Conservation (phyloP, 2,329 filamentous ascomycete genomes). For the Fusarium verrucosum region DNA sequence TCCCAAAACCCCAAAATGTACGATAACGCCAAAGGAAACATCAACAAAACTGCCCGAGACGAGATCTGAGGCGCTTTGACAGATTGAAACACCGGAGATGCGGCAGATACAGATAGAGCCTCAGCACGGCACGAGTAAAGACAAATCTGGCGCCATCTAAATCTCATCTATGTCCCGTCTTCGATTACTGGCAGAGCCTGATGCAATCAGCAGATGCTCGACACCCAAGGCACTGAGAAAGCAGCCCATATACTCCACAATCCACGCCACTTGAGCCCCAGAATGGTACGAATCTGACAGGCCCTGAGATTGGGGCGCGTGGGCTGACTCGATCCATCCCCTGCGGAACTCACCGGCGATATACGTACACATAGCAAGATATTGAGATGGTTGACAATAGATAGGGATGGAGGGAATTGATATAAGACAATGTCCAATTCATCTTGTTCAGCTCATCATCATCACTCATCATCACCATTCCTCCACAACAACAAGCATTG, state of each 20-base stretch:
- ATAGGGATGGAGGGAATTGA: constrained; percentile 6
- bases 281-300: constrained; percentile 13
- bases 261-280: constrained; percentile 31
- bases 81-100: constrained; percentile 13
- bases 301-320: constrained; percentile 3
- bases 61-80: constrained; percentile 9
- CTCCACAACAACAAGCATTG: neutral
- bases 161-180: neutral
- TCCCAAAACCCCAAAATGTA: no score
- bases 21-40: neutral
- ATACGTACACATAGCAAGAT: neutral
- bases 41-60: neutral
- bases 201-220: constrained; percentile 17
- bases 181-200: neutral
- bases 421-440: constrained; percentile 25
- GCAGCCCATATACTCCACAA: constrained; percentile 19
- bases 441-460: neutral
- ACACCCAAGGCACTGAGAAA: constrained; percentile 1
- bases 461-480: neutral
- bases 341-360: constrained; percentile 9
- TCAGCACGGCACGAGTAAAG: neutral
- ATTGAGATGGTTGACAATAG: neutral
- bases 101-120: constrained; percentile 5
- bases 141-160: neutral
- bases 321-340: constrained; percentile 18